Base-by-base conservation (phyloP, 352 stramenopile species). In the Pythium insidiosum region DNA sequence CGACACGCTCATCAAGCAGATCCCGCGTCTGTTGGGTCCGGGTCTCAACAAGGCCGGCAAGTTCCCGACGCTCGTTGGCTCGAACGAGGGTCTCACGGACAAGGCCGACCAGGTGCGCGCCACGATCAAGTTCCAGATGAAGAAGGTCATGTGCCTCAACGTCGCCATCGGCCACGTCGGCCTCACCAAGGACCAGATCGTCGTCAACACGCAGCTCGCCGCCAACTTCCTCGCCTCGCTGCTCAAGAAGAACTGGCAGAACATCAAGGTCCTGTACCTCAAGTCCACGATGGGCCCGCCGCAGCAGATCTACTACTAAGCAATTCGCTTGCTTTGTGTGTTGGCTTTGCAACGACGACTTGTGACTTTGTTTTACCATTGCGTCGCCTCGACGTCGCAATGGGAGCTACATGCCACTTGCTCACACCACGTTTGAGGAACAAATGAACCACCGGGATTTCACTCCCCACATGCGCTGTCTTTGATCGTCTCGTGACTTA, bases 41-140 rank as follows among this genome's bases (percentile, higher is more conserved):
- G 96, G 95, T 65, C 80, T 99, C 11, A 99, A 96, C 86, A 90
- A 88, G 73, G 96, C 97, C 35, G 96, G 96, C 74, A 99, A 99
- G 82, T 99, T 99, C 90, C 97, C 97, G 35, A 99, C 96, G 36
- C 74, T 99, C 28, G 80, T 99, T 48, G 73, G 84, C 37, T 75
- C 72, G 56, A 94, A 72, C 58, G 96, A 99, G 53, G 93, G 97
- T 50, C 90, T 99, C 53, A 88, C 95, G 50, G 94, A 97, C 50
- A 99, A 99, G 90, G 95, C 97, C 46, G 94, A 98, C 56, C 87
- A 94, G 60, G 77, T 99, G 49, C 96, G 97, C 50, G 88, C 93
- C 47, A 99, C 96, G 52, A 98, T 99, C 88, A 99, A 99, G 89
- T 99, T 99, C 86, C 97, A 99, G 87, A 99, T 99, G 96, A 99